phyloP scores from a whole-genome alignment of 1,284 basidiomycete genomes.

The Golubevia sp. region DNA sequence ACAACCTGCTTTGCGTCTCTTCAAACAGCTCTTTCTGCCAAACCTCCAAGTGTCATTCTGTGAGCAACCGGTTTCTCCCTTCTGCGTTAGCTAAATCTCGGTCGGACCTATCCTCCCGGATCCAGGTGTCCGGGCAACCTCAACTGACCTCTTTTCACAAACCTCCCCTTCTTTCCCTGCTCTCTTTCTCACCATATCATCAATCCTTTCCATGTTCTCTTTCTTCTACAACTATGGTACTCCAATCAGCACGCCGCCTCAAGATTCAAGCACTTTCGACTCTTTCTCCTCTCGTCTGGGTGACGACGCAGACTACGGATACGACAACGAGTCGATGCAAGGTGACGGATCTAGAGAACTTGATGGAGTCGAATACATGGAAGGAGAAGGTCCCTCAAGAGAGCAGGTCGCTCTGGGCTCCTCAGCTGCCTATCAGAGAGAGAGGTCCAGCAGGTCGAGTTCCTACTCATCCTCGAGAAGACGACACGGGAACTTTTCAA shows the following conservation, averaged over 20 bases:
- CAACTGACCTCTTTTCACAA: too few species aligned
- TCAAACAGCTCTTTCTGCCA: too few species aligned
- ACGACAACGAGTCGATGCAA: neutral
- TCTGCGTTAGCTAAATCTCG: too few species aligned
- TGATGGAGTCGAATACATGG: neutral
- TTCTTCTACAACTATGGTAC: neutral
- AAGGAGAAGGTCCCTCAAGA: neutral
- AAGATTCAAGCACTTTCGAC: neutral
- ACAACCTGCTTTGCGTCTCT: too few species aligned
- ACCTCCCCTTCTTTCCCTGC: too few species aligned
- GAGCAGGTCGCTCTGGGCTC: neutral
- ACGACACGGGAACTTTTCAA: neutral
- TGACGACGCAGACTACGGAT: neutral
- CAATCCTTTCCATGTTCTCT: neutral
- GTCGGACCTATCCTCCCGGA: too few species aligned
- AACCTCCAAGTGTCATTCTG: too few species aligned
- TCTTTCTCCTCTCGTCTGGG: neutral
- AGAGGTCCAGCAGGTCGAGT: neutral
- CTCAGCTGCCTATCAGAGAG: neutral
- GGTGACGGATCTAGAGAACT: neutral
- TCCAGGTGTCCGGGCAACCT: too few species aligned
- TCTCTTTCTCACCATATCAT: too few species aligned
- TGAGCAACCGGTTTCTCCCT: too few species aligned
- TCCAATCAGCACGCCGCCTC: neutral
- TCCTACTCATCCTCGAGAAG: neutral